Base-by-base conservation (phyloP, 139 green algal species). In the Haematococcus sp. region DNA sequence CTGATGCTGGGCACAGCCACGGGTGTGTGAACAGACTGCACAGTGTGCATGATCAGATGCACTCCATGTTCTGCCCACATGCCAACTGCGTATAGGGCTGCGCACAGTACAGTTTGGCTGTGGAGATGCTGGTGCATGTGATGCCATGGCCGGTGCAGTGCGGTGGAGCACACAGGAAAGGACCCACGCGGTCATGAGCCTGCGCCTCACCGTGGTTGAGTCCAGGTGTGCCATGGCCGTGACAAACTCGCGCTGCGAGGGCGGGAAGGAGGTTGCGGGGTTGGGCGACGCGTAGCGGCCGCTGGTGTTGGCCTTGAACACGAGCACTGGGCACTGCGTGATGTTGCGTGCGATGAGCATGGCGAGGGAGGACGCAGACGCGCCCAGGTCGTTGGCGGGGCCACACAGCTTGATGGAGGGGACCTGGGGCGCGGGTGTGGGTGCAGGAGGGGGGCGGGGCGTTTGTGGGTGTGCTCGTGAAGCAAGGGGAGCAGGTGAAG, bases 301-400 rank as follows among this genome's bases (percentile, higher is more conserved):
- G 1, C 60, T 23, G 5, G 76, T 77, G 76, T 82, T 82, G 70
- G 49, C 63, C 55, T 82, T 82, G 43, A 82, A 70, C 13, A 82
- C 43, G 9, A 82, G 76, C 32, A 82, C 60, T 9, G 76, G 76
- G 0, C 70, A 19, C 0, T 33, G 34, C 2, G 51, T 76, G 46
- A 73, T 11, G 17, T 56, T 20, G 19, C 64, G 34, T 19, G 74
- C 74, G 30, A 80, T 52, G 16, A 23, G 11, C 5, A 60, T 23
- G 25, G 69, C 68, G 28, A 81, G 61, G 23, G 68, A 73, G 20
- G 33, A 19, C 4, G 35, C 59, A 31, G 69, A 46, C 58, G 59
- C 58, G 25, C 71, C 71, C 71, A 76, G 71, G 71, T 76, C 71
- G 20, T 43, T 31, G 22, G 49, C 22, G 44, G 64, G 20, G 11